Evolutionary conservation across 2,329 filamentous ascomycete genomes (phyloP).

Genomic region (Penicillium nordicum): DNA sequence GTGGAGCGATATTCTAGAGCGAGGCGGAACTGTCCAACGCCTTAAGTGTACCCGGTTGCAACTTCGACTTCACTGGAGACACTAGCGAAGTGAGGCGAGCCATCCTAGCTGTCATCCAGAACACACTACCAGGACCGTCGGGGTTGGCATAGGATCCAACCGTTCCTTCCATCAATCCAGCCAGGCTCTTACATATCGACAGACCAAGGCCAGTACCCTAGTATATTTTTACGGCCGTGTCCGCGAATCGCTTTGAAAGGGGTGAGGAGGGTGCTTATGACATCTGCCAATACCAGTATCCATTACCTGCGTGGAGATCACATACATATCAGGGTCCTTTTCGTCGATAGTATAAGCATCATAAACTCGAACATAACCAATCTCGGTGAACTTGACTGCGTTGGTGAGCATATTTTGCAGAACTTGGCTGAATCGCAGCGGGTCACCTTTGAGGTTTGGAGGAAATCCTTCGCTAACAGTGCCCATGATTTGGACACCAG

Average conservation of each 20-base stretch:
- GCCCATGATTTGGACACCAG: slow-evolving; percentile 46
- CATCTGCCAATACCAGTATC: slow-evolving; percentile 54
- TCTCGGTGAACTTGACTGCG: slow-evolving; percentile 60
- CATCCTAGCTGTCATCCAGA: slow-evolving; percentile 52
- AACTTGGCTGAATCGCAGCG: slow-evolving; percentile 59
- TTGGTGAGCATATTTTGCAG: slow-evolving; percentile 62
- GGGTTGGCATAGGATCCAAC: slow-evolving; percentile 48
- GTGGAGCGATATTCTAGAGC: slow-evolving; percentile 38
- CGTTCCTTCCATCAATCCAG: slow-evolving; percentile 55
- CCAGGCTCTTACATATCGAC: slow-evolving; percentile 56
- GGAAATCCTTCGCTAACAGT: slow-evolving; percentile 48
- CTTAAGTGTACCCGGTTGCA: slow-evolving; percentile 8
- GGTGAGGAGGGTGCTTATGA: slow-evolving; percentile 50
- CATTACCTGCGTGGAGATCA: slow-evolving; percentile 51
- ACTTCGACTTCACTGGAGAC: slow-evolving; percentile 28
- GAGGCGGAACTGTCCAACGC: slow-evolving; percentile 23
- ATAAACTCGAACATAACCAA: slow-evolving; percentile 50
- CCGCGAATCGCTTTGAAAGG: slow-evolving; percentile 57
- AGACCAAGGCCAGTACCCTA: slow-evolving; percentile 57
- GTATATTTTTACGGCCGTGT: slow-evolving; percentile 52
- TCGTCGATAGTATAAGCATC: slow-evolving; percentile 44
- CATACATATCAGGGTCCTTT: slow-evolving; percentile 38
- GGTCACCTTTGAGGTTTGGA: slow-evolving; percentile 54
- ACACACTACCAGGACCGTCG: slow-evolving; percentile 48
- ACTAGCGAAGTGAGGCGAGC: slow-evolving; percentile 34